These are phyloP conservation scores for Calycina herbarum DNA, from an alignment of 2,329 filamentous ascomycete species.

Conservation along the genomic window DNA sequence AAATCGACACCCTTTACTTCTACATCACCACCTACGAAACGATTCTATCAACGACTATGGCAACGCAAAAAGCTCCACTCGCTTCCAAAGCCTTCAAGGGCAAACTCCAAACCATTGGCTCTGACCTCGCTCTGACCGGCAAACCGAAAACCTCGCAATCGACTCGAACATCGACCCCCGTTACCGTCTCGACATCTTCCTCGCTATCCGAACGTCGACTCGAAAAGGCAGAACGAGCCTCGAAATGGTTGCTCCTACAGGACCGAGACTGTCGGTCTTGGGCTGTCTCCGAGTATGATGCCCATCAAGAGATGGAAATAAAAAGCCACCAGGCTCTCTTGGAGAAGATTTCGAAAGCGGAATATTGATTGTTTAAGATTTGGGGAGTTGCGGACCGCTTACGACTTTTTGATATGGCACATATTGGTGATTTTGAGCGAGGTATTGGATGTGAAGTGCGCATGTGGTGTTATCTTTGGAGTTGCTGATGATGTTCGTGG, in stretches of 20 bases:
- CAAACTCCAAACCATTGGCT: background rate
- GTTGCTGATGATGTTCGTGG: background rate
- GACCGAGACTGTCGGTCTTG: background rate
- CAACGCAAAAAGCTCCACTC: background rate
- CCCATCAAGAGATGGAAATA: conserved; percentile 2
- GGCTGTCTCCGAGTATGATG: conserved; percentile 6
- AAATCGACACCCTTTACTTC: background rate
- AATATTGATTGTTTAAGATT: background rate
- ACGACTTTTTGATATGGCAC: background rate
- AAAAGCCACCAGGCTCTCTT: background rate
- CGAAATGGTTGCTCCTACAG: conserved; percentile 6
- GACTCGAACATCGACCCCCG: too few relatives aligned
- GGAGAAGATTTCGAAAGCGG: background rate
- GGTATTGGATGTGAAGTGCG: background rate
- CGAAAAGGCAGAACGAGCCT: conserved; percentile 1
- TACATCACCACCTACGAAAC: background rate
- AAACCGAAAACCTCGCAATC: background rate
- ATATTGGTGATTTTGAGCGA: background rate
- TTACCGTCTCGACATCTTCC: background rate
- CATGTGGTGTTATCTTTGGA: background rate
- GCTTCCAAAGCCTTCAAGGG: background rate
- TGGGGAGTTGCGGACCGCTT: background rate
- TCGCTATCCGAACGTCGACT: background rate
- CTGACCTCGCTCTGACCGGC: background rate
- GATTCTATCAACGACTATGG: background rate